Base-by-base conservation (phyloP, 192 early-diverging fungal genomes). In the Backusella macrospora region DNA sequence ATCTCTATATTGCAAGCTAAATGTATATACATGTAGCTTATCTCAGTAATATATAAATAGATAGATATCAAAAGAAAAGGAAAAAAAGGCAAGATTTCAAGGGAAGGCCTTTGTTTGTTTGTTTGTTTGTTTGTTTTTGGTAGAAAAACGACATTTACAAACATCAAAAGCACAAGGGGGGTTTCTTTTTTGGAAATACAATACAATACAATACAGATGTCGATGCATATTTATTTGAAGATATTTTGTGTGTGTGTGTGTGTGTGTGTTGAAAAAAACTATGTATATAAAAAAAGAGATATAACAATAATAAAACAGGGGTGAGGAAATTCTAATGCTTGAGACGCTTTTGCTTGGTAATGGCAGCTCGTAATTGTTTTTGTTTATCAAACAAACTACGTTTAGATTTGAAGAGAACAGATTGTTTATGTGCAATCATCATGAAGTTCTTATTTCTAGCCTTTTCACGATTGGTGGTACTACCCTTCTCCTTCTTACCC, bases 361-460 rank as follows among this genome's bases (percentile, higher is more conserved):
- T 89, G 76, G 88, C 89, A 0, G 84, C 86, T 63, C 88, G 78
- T 21, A 89, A 69, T 65, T 76, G 73, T 73, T 84, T 82, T 69
- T 91, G 92, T 82, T 93, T 95, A 37, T 95, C 91, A 39, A 86
- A 80, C 76, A 94, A 81, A 77, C 90, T 92, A 65, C 87, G 84
- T 81, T 88, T 93, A 71, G 88, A 86, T 84, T 94, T 95, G 40
- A 78, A 78, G 38, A 89, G 78, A 38, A 96, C 90, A 59, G 88
- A 85, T 55, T 89, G 86, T 87, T 98, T 98, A 85, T 99, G 97
- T 23, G 94, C 86, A 73, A 99, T 87, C 98, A 99, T 99, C 84
- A 90, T 90, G 78, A 91, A 95, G 79, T 91, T 88, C 90, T 99
- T 99, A 73, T 89, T 94, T 80, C 93, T 94, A 74, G 91, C 73